Conservation (phyloP, 2,329 filamentous ascomycete species). For the Bipolaris cookei region DNA sequence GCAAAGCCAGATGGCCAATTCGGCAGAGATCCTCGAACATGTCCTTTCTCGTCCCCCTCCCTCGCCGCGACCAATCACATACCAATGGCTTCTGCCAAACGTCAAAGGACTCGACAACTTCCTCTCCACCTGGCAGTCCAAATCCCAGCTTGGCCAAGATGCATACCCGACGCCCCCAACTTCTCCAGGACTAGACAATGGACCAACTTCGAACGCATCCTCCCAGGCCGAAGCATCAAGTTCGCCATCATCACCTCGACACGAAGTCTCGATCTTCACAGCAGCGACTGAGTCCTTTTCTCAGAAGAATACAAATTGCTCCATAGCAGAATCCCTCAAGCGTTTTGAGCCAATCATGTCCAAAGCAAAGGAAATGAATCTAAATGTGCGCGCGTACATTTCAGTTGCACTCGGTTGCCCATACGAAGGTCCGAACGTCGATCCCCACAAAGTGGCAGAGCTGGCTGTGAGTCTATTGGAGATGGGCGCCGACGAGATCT, state of each 20-base stretch:
- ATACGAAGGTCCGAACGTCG: constrained; percentile 69
- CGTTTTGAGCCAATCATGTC: constrained; percentile 74
- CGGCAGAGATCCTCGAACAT: constrained; percentile 73
- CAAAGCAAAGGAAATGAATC: constrained; percentile 66
- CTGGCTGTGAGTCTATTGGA: constrained; percentile 72
- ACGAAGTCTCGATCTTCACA: constrained; percentile 79
- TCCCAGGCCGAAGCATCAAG: constrained; percentile 25
- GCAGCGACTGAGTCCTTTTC: constrained; percentile 83
- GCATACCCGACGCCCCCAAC: constrained; percentile 58
- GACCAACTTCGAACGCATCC: constrained; percentile 53
- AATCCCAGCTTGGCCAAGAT: constrained; percentile 45
- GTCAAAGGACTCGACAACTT: constrained; percentile 73
- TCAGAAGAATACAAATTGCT: constrained; percentile 81
- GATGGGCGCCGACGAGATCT: constrained; percentile 90
- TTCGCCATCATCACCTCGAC: constrained; percentile 24
- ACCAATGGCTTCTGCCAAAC: constrained; percentile 84
- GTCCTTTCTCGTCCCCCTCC: constrained; percentile 65
- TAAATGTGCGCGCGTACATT: constrained; percentile 79
- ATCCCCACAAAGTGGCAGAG: constrained; percentile 65
- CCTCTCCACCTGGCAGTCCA: constrained; percentile 57
- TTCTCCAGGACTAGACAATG: constrained; percentile 45
- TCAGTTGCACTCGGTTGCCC: constrained; percentile 77
- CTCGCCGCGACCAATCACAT: constrained; percentile 66
- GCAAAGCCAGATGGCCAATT: constrained; percentile 73
- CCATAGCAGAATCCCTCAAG: constrained; percentile 73